Percentiles rank a stretch among this genome's conserved stretches.
Conservation (phyloP, 139 green algal species). For the Bryopsis sp. region DNA sequence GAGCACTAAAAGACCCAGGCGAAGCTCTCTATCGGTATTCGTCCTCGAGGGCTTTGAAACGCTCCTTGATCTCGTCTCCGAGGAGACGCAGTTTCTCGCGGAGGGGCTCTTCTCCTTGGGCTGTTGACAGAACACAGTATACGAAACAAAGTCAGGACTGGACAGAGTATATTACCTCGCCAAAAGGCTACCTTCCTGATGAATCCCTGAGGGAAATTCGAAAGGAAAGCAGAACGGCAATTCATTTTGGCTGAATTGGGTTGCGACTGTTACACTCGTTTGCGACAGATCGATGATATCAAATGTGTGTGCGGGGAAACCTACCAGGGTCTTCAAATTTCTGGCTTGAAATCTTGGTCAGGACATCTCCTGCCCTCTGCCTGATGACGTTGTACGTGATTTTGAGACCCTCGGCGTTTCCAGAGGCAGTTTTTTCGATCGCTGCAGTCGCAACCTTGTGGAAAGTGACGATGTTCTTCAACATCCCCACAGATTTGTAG, state of each 20-base stretch:
- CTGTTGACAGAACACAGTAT: constrained; percentile 22
- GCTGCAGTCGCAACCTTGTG: constrained; percentile 67
- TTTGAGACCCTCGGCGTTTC: constrained; percentile 63
- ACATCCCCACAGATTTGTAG: constrained; percentile 97
- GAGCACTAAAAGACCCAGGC: no score
- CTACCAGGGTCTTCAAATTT: constrained; percentile 97
- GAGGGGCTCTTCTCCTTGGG: constrained; percentile 48
- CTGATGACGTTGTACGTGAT: constrained; percentile 97
- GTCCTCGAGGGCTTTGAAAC: constrained; percentile 91
- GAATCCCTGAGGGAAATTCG: no score
- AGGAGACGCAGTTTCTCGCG: constrained; percentile 63
- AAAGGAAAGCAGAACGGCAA: no score
- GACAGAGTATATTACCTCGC: not conserved
- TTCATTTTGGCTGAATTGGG: no score
- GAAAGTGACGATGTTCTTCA: constrained; percentile 92
- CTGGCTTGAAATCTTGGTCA: constrained; percentile 87
- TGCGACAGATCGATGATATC: not conserved
- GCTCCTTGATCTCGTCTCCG: constrained; percentile 72
- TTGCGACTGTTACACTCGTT: no score
- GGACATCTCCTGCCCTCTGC: constrained; percentile 75
- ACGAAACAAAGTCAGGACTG: not conserved
- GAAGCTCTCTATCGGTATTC: constrained; percentile 87
- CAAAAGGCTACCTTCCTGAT: not conserved
- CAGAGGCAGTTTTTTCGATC: constrained; percentile 76
- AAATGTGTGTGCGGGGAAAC: not conserved